Conservation (phyloP, 257 asterid species). For the Plantago elongata region DNA sequence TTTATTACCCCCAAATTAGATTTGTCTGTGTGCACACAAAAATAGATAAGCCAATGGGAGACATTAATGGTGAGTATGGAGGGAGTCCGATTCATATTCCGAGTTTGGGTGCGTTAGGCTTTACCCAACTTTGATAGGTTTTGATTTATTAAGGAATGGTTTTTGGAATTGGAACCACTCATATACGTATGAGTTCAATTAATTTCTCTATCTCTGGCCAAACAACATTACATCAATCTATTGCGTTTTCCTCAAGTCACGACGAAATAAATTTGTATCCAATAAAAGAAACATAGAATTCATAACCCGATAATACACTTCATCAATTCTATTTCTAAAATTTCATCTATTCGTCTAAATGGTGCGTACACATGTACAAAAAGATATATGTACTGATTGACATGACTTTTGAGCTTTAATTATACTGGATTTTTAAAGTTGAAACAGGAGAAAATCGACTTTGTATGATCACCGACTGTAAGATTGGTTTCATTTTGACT, state of each 20-base stretch:
- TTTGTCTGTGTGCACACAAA: constrained; percentile 16
- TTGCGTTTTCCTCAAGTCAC: constrained; percentile 10
- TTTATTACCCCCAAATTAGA: constrained; percentile 6
- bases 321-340: too few species aligned
- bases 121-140: constrained; percentile 41
- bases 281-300: constrained; percentile 15
- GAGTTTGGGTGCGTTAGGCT: constrained; percentile 30
- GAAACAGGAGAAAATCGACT: too few species aligned
- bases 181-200: background rate
- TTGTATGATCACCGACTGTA: too few species aligned
- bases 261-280: constrained; percentile 1
- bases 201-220: constrained; percentile 24
- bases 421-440: too few species aligned
- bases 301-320: background rate
- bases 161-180: constrained; percentile 18
- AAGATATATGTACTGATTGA: too few species aligned
- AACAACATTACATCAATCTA: constrained; percentile 18
- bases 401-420: too few species aligned
- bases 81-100: constrained; percentile 22
- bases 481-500: too few species aligned
- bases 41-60: constrained; percentile 17
- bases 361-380: too few species aligned
- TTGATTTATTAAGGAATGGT: constrained; percentile 29
- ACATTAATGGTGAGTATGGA: constrained; percentile 31
- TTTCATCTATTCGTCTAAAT: background rate